Conservation (phyloP, 306 rosid genomes). For the Corylus heterophylla region DNA sequence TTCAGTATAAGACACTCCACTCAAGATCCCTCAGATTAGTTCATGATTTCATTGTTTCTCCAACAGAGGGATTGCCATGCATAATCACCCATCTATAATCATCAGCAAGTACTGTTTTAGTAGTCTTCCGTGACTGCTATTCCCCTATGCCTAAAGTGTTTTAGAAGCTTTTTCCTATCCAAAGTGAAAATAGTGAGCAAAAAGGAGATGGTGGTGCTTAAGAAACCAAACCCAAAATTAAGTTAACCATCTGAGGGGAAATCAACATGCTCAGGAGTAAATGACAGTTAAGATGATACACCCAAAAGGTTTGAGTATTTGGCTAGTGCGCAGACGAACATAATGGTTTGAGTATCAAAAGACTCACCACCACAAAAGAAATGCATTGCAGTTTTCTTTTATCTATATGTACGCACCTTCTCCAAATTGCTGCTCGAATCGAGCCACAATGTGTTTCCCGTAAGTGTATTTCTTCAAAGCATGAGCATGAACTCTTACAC, state of each 20-base stretch:
- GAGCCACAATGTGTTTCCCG: slow-evolving; percentile 50
- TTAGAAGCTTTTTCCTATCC: not conserved
- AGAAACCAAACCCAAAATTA: not conserved
- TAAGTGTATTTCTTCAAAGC: slow-evolving; percentile 55
- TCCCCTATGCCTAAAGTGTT: not conserved
- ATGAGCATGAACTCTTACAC: slow-evolving; percentile 39
- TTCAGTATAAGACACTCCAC: too few relatives aligned
- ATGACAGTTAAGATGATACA: not conserved
- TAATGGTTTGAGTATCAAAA: not conserved
- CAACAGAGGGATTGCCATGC: too few relatives aligned
- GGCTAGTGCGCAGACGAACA: not conserved
- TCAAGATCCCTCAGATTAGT: too few relatives aligned
- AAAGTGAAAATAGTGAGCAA: not conserved
- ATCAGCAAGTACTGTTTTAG: too few relatives aligned
- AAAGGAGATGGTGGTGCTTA: not conserved
- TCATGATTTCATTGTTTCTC: too few relatives aligned
- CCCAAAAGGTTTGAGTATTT: not conserved
- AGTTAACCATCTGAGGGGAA: too few relatives aligned
- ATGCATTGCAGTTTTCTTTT: not conserved
- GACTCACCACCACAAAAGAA: not conserved
- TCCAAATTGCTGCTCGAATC: slow-evolving; percentile 46
- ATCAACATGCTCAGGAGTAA: not conserved
- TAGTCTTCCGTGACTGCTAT: not conserved
- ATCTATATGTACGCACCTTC: slow-evolving; percentile 32
- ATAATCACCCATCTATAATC: too few relatives aligned